A percentile compares a stretch with the other conserved stretches of the same genome.
These are phyloP conservation scores for Wickerhamomyces sp. DNA, from an alignment of 1,139 yeast genomes.

Conservation along the genomic window DNA sequence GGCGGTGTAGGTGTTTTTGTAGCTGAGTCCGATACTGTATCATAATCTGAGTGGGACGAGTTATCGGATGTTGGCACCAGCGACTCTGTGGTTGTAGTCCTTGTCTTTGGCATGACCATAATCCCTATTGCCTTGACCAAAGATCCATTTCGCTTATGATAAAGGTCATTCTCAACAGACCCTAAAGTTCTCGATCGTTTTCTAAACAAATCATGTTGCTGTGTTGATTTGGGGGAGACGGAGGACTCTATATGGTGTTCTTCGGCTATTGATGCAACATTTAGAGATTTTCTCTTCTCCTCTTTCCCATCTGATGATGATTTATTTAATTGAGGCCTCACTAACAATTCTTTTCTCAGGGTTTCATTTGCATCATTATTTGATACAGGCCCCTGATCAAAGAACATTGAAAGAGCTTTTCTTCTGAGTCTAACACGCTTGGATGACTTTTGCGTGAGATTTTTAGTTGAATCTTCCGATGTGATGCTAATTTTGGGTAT, in stretches of 20 bases:
- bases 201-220: conserved; percentile 9
- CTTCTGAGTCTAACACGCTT: conserved; percentile 11
- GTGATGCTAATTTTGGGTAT: conserved; percentile 4
- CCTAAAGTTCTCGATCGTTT: conserved; percentile 23
- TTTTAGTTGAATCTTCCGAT: background rate
- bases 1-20: conserved; percentile 26
- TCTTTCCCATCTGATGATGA: conserved; percentile 13
- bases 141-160: conserved; percentile 29
- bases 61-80: background rate
- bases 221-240: background rate
- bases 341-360: background rate
- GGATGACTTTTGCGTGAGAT: conserved; percentile 6
- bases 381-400: conserved; percentile 6
- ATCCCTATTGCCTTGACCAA: conserved; percentile 32
- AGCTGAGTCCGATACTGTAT: background rate
- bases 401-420: conserved; percentile 16
- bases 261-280: background rate
- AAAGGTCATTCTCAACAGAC: conserved; percentile 19
- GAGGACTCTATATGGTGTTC: background rate
- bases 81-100: conserved; percentile 8
- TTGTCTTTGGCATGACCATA: conserved; percentile 28
- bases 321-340: conserved; percentile 8
- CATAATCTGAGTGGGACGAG: conserved; percentile 9
- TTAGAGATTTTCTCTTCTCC: background rate
- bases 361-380: no score